These are phyloP conservation scores for Aegilops speltoides DNA, from an alignment of 176 grass and related monocot species.

Conservation along the genomic window DNA sequence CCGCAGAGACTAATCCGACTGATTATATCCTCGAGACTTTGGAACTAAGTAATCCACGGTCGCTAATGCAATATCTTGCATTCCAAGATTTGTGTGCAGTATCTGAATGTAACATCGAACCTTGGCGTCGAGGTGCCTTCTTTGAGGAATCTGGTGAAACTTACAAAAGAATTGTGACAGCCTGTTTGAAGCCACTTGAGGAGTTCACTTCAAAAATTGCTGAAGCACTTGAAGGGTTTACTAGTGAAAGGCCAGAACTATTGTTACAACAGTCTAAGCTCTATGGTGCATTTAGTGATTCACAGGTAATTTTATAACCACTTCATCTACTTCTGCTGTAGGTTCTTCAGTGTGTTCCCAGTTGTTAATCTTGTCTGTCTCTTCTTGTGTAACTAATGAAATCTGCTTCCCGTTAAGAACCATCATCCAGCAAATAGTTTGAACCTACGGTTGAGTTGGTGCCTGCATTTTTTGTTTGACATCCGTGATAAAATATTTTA, in stretches of 20 bases:
- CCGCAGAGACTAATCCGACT: constrained; percentile 81
- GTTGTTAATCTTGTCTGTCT: constrained; percentile 5
- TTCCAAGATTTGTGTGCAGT: constrained; percentile 90
- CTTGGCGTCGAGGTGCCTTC: constrained; percentile 78
- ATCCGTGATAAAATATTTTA: neutral
- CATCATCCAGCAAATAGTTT: constrained; percentile 1
- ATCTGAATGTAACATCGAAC: constrained; percentile 77
- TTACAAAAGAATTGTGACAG: constrained; percentile 70
- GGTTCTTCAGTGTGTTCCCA: neutral
- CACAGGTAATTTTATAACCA: constrained; percentile 50
- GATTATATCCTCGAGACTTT: constrained; percentile 77
- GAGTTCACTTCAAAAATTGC: constrained; percentile 70
- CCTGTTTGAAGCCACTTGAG: constrained; percentile 82
- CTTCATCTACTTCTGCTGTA: neutral
- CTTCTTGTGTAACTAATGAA: neutral
- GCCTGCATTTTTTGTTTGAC: neutral
- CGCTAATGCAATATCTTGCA: constrained; percentile 80
- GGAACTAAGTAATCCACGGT: constrained; percentile 72
- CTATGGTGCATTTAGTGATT: constrained; percentile 75
- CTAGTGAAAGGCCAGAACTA: constrained; percentile 52
- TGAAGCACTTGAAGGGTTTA: constrained; percentile 58
- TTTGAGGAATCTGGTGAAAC: constrained; percentile 94
- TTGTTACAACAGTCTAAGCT: constrained; percentile 70
- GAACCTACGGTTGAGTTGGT: neutral
- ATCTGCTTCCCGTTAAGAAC: neutral